phyloP scores from a whole-genome alignment of 306 rosid species.

The Cucurbita argyrosperma region DNA sequence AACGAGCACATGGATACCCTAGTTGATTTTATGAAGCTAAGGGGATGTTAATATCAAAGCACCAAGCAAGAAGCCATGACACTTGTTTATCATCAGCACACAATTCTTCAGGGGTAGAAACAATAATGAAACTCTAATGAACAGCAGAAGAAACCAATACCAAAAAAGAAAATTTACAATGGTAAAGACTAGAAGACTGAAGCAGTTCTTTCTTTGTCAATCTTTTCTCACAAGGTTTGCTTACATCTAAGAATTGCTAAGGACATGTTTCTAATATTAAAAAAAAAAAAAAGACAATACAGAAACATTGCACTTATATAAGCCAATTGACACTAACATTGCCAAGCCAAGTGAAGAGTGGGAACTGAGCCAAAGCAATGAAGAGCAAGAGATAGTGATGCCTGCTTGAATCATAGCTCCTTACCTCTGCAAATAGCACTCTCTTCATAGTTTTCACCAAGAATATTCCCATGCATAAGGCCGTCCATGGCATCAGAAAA shows the following conservation, averaged over 20 bases:
- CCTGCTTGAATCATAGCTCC: conserved; percentile 77
- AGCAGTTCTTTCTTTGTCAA: neutral
- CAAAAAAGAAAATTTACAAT: neutral
- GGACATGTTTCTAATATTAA: neutral
- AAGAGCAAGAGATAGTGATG: conserved; percentile 90
- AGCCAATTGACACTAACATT: conserved; percentile 85
- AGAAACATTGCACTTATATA: conserved; percentile 17
- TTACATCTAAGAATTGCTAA: neutral
- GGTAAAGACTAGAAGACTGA: neutral
- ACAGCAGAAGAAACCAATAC: neutral
- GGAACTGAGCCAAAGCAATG: conserved; percentile 82
- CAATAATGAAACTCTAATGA: neutral
- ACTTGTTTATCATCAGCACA: neutral
- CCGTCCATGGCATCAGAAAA: conserved; percentile 80
- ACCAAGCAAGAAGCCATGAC: neutral
- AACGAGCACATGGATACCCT: too few species aligned
- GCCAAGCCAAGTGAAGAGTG: conserved; percentile 88
- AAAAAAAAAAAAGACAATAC: neutral
- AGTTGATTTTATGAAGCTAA: too few species aligned
- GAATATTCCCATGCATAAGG: conserved; percentile 85
- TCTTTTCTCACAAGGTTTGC: neutral
- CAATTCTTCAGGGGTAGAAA: neutral
- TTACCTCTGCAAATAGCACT: conserved; percentile 80
- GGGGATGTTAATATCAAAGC: neutral
- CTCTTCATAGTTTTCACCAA: conserved; percentile 95